These are phyloP conservation scores for Apiospora malaysiana DNA, from an alignment of 2,329 filamentous ascomycete species.

Conservation along the genomic window DNA sequence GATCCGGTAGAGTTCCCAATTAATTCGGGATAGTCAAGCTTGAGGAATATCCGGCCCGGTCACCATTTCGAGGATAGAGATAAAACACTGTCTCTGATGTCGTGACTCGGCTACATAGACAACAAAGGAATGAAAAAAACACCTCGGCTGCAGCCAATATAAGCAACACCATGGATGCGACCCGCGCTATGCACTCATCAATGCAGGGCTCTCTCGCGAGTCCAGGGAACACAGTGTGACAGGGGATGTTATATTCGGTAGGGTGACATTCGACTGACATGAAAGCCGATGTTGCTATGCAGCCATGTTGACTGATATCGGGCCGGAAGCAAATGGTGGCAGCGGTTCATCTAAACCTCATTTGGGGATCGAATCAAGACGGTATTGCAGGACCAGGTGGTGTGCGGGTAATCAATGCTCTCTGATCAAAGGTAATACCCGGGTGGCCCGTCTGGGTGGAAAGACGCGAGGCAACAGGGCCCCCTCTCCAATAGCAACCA, in stretches of 20 bases:
- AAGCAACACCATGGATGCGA: background rate
- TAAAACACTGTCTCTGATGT: background rate
- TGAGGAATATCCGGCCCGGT: background rate
- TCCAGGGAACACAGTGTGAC: background rate
- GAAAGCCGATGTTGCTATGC: background rate
- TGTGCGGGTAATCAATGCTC: background rate
- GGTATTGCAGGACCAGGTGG: background rate
- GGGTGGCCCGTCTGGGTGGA: slow-evolving; percentile 1
- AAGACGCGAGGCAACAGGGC: background rate
- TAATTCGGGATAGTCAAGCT: background rate
- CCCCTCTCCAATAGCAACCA: background rate
- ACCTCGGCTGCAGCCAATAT: slow-evolving; percentile 3
- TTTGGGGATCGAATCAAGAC: slow-evolving; percentile 12
- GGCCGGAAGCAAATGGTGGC: background rate
- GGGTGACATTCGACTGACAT: background rate
- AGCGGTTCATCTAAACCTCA: background rate
- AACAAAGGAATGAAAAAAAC: background rate
- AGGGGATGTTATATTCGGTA: background rate
- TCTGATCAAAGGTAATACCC: background rate
- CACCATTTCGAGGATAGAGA: background rate
- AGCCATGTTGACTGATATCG: background rate
- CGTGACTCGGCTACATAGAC: background rate
- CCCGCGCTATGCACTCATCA: background rate
- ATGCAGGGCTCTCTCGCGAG: background rate
- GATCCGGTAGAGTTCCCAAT: background rate